These are phyloP conservation scores for Solanum chilense DNA, from an alignment of 257 asterid species.

Conservation along the genomic window DNA sequence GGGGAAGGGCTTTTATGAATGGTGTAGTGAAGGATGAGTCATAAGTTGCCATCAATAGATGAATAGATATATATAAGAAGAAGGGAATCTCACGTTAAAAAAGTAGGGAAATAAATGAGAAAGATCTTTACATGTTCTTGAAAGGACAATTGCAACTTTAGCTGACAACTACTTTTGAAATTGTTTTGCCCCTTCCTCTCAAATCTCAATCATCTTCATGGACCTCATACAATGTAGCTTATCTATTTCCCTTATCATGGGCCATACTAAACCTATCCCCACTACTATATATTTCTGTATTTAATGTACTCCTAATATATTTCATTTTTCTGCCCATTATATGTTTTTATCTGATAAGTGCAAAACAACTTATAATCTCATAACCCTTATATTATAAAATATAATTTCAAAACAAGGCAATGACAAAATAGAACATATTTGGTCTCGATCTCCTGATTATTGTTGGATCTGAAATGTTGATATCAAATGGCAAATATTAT, in stretches of 20 bases:
- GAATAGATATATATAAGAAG: background rate
- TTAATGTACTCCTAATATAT: background rate
- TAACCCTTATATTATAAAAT: background rate
- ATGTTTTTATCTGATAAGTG: background rate
- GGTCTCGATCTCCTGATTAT: background rate
- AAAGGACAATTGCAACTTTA: slow-evolving; percentile 23
- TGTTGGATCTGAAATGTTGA: background rate
- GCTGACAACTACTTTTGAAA: background rate
- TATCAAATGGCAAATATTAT: background rate
- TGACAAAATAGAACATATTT: background rate
- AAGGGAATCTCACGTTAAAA: slow-evolving; percentile 35
- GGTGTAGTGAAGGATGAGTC: slow-evolving; percentile 46
- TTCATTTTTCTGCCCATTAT: background rate
- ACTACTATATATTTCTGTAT: background rate
- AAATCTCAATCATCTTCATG: background rate
- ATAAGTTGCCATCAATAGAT: slow-evolving; percentile 9
- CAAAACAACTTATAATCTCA: background rate
- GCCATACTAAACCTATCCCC: background rate
- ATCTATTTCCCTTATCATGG: background rate
- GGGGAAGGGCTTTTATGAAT: background rate
- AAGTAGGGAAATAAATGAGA: slow-evolving; percentile 11
- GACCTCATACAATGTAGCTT: background rate
- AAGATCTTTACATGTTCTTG: slow-evolving; percentile 22
- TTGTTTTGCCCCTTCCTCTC: background rate
- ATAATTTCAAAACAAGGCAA: background rate